Base-by-base conservation (phyloP, 2,329 filamentous ascomycete species). In the Aspergillus caelatus region DNA sequence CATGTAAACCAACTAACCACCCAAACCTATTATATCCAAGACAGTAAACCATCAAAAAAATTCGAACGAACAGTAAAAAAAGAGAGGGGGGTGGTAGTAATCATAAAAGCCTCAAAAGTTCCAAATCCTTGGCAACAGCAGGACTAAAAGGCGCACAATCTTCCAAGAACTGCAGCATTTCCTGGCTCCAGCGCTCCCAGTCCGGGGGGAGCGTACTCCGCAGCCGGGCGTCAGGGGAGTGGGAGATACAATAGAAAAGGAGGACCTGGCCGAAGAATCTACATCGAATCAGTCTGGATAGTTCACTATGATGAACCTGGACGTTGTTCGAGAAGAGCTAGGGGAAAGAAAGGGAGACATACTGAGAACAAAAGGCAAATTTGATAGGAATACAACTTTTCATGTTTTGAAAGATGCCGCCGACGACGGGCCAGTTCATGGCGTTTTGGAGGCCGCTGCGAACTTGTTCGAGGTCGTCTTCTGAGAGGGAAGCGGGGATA, bases 241-340 rank as follows among this genome's bases (percentile, higher is more conserved):
- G 74, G 2, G 77, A 73, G 56, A 80, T 78, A 57, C 77, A 79
- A 62, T 80, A 77, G 64, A 80, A 80, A 28, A 80, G 72, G 36
- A 80, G 73, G 30, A 80, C 70, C 64, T 80, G 78, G 23, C 78
- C 78, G 63, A 80, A 80, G 67, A 80, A 79, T 52, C 76, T 78
- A 23, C 4, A 32, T 32, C 9, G 36, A 7, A 23, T 55, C 12
- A 54, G 26, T 16, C 12, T 41, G 19, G 5, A 3, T 11, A n/a
- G 32, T n/a, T 21, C 3, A 45, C 28, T 23, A 4, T 41, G 8
- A 41, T 9, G 39, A n/a, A 41, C 7, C n/a, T 6, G 21, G n/a
- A 23, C 12, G 21, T 23, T 23, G n/a, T 12, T n/a, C 34, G 14
- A 36, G 34, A 4, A 9, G 28, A 10, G 30, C 14, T 16, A 30